These are phyloP conservation scores for Epichloe gansuensis DNA, from an alignment of 2,329 filamentous ascomycete genomes.

Conservation along the genomic window DNA sequence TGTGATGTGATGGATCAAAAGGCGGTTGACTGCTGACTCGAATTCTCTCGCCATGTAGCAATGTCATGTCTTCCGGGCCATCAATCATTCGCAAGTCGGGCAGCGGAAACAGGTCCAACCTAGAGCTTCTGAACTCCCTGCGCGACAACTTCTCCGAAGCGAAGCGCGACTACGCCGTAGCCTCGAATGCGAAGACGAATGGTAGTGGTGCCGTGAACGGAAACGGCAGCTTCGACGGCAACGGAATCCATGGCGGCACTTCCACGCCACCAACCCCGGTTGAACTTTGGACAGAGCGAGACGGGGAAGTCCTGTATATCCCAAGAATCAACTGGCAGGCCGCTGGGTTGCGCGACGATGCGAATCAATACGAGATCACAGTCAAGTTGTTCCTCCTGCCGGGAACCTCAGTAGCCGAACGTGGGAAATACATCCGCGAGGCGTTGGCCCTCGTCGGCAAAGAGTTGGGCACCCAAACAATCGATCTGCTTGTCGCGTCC, in stretches of 20 bases:
- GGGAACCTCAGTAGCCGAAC: constrained; percentile 48
- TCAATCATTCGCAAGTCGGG: constrained; percentile 72
- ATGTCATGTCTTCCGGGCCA: constrained; percentile 74
- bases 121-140: constrained; percentile 81
- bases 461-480: constrained; percentile 60
- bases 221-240: constrained; percentile 13
- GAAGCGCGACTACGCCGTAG: constrained; percentile 45
- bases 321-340: constrained; percentile 64
- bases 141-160: constrained; percentile 70
- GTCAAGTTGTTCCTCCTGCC: constrained; percentile 92
- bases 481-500: constrained; percentile 84
- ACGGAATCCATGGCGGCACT: constrained; percentile 19
- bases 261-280: constrained; percentile 15
- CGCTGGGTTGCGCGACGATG: constrained; percentile 66
- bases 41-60: constrained; percentile 32
- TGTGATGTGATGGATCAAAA: constrained; percentile 1
- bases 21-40: not conserved
- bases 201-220: constrained; percentile 18
- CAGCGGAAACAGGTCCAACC: constrained; percentile 67
- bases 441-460: constrained; percentile 70
- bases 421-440: constrained; percentile 60
- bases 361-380: constrained; percentile 81
- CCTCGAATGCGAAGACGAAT: constrained; percentile 16
- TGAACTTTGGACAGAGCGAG: constrained; percentile 56
- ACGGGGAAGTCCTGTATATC: constrained; percentile 54